Evolutionary conservation across 164 flowering plant species (phyloP).

Genomic region (Macadamia tetraphylla): DNA sequence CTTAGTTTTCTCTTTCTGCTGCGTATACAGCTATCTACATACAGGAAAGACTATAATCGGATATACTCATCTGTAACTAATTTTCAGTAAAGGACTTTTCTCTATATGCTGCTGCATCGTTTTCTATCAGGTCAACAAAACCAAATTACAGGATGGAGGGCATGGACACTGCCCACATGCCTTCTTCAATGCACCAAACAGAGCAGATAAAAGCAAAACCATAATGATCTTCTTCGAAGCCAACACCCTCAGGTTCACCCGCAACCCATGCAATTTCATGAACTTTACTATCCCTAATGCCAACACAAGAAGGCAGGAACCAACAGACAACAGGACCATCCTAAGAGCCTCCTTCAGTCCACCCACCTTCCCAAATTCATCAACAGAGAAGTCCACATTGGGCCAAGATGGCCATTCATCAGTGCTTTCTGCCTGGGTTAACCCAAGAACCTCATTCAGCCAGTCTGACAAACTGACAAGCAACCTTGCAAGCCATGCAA

Average conservation of each 20-base stretch:
- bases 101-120: too few species aligned
- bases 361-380: slow-evolving; percentile 19
- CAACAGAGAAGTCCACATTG: slow-evolving; percentile 40
- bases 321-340: slow-evolving; percentile 29
- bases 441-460: slow-evolving; percentile 60
- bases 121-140: too few species aligned
- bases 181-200: slow-evolving; percentile 34
- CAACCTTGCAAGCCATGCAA: slow-evolving; percentile 79
- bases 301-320: slow-evolving; percentile 39
- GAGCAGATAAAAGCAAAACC: slow-evolving; percentile 30
- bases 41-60: too few species aligned
- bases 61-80: too few species aligned
- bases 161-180: slow-evolving; percentile 15
- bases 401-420: slow-evolving; percentile 19
- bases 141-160: too few species aligned
- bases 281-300: slow-evolving; percentile 21
- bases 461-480: slow-evolving; percentile 53
- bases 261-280: slow-evolving; percentile 53
- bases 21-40: too few species aligned
- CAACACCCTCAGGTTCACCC: slow-evolving; percentile 65
- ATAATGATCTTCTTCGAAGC: slow-evolving; percentile 69
- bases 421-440: slow-evolving; percentile 28
- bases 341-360: slow-evolving; percentile 41
- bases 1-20: too few species aligned
- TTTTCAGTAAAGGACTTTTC: too few species aligned